A percentile compares a stretch with the other conserved stretches of the same genome.
Conservation (phyloP, 2,329 filamentous ascomycete species). For the Trichoderma sp. region DNA sequence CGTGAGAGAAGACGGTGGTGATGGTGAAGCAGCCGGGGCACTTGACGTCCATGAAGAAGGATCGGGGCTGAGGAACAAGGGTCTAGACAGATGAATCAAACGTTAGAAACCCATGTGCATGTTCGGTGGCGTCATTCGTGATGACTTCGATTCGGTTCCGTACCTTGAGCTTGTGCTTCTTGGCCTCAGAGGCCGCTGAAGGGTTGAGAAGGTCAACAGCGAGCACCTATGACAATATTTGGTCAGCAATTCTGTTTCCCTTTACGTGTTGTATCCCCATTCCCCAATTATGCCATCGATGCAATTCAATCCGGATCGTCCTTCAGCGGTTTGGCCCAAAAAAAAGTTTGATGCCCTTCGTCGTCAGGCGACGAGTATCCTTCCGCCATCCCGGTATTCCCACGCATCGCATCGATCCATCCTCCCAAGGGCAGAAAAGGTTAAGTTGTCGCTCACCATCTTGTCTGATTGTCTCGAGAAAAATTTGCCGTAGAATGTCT, state of each 20-base stretch:
- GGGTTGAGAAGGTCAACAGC: constrained; percentile 99
- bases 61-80: constrained; percentile 92
- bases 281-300: constrained; percentile 7
- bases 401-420: constrained; percentile 24
- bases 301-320: constrained; percentile 21
- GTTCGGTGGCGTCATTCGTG: not conserved
- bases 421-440: constrained; percentile 19
- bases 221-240: constrained; percentile 73
- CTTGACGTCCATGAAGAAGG: constrained; percentile 99
- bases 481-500: constrained; percentile 41
- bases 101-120: constrained; percentile 23
- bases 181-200: constrained; percentile 92
- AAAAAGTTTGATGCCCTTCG: constrained; percentile 22
- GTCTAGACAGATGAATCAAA: constrained; percentile 50
- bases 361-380: constrained; percentile 19
- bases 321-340: not conserved
- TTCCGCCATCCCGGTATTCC: constrained; percentile 26
- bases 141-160: constrained; percentile 26
- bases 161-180: constrained; percentile 99
- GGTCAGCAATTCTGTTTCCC: constrained; percentile 43
- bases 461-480: constrained; percentile 56
- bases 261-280: not conserved
- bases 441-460: constrained; percentile 58
- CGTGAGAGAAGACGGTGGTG: constrained; percentile 99
- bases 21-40: constrained; percentile 99